Conservation (phyloP, 2,329 filamentous ascomycete genomes). For the Fusarium citri region DNA sequence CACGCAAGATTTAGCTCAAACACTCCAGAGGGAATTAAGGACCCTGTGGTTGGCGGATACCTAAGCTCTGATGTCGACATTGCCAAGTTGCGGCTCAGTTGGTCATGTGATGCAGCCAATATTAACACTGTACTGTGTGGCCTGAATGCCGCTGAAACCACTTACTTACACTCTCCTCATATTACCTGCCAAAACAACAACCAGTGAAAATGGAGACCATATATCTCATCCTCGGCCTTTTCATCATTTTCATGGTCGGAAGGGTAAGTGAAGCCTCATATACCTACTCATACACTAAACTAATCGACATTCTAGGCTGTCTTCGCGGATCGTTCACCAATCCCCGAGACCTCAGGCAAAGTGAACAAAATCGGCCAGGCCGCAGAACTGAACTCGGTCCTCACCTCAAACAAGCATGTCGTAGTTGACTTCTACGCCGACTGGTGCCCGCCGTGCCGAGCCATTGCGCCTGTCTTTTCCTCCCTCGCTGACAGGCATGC, state of each 20-base stretch:
- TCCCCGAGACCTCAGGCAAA: conserved; percentile 55
- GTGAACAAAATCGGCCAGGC: conserved; percentile 50
- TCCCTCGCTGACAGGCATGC: conserved; percentile 39
- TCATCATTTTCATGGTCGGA: conserved; percentile 30
- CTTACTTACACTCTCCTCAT: not conserved
- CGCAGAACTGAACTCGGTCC: conserved; percentile 44
- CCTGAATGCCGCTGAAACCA: not conserved
- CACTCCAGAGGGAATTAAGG: too few relatives aligned
- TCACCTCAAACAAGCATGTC: conserved; percentile 64
- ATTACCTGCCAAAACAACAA: not conserved
- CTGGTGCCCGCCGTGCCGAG: conserved; percentile 95
- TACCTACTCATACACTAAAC: not conserved
- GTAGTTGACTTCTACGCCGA: conserved; percentile 86
- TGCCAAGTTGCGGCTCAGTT: not conserved
- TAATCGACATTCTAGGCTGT: conserved; percentile 19
- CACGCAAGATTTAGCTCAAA: too few relatives aligned
- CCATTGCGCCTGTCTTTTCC: conserved; percentile 77
- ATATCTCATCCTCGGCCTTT: conserved; percentile 36
- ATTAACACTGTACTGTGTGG: not conserved
- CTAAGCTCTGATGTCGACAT: not conserved
- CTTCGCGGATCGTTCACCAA: conserved; percentile 47
- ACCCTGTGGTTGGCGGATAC: too few relatives aligned
- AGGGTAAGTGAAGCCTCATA: conserved; percentile 13
- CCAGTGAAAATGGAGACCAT: conserved; percentile 33
- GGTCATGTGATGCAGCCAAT: conserved; percentile 21